Percentiles rank a stretch among this genome's conserved stretches.
Evolutionary conservation across 2,329 filamentous ascomycete genomes (phyloP).

Genomic region (Pyricularia sp.): DNA sequence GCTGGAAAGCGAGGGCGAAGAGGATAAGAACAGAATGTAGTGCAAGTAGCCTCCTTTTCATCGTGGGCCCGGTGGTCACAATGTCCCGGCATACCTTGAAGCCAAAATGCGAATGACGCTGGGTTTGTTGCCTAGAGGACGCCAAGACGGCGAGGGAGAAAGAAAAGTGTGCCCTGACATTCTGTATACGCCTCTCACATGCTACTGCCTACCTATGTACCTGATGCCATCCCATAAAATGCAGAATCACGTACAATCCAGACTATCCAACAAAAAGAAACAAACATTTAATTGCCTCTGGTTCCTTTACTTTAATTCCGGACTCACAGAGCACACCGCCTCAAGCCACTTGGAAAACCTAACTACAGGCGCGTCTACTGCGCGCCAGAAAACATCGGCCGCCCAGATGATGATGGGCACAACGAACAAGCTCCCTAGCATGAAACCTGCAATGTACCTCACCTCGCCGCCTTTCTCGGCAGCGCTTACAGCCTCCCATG

Average conservation of each 20-base stretch:
- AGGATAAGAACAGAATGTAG: background rate
- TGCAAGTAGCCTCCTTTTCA: background rate
- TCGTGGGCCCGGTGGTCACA: too few relatives aligned
- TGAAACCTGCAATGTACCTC: conserved; percentile 38
- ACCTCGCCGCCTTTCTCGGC: conserved; percentile 25
- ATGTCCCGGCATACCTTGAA: background rate
- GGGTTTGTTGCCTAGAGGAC: background rate
- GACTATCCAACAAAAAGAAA: background rate
- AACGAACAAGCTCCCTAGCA: conserved; percentile 52
- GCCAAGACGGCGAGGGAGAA: background rate
- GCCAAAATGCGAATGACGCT: background rate
- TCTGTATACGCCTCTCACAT: background rate
- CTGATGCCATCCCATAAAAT: background rate
- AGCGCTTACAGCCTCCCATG: conserved; percentile 36
- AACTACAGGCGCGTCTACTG: conserved; percentile 52
- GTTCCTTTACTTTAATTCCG: background rate
- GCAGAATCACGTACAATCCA: background rate
- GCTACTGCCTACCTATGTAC: background rate
- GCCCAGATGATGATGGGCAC: conserved; percentile 49
- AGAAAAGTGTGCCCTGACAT: background rate
- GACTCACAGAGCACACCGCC: background rate
- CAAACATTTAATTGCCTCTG: background rate
- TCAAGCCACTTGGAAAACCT: conserved; percentile 42
- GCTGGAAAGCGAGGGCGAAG: background rate
- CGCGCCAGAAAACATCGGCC: conserved; percentile 45